Evolutionary conservation across 768 basidiomycete species (phyloP), one percentile per base, ranked within the genome.

Genomic region (Butyriboletus loyo): DNA sequence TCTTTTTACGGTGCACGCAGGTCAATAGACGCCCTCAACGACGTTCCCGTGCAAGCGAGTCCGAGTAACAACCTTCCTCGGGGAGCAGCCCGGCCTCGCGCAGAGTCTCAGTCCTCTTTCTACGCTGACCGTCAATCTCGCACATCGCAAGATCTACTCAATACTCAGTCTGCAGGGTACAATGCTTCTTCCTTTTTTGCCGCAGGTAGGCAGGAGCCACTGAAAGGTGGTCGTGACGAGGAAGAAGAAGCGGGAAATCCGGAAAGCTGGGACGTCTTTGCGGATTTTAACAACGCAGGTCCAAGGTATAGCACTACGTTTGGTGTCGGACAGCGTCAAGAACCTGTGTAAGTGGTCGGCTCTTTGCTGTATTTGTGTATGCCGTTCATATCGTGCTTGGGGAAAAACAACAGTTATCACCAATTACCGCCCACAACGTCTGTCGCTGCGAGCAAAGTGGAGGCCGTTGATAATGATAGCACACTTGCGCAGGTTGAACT

Each of bases 241-340:
- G 83, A 85, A 59, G 80, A 79, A 54, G 74, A 74, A 39, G 68
- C 58, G 8, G 67, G 62, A n/a, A 62, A 63, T 24, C 74, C 72
- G 38, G 75, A 71, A 15, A 75, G 75, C 31, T 92, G 87, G 84
- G 88, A 93, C 66, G 83, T 93, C 40, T 92, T 84, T 65, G 88
- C 91, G 21, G 91, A 93, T 71, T 93, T 93, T 70, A 93, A 93
- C 73, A 93, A 93, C 60, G 68, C 82, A 6, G 91, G 91, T 2
- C 91, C 89, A 21, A 75, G 79, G 50, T 92, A 92, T 61, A 88
- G 86, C 61, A 72, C 76, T 21, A 77, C 85, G 7, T 85, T 86
- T 65, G 80, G 75, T 19, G 38, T 71, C 7, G 67, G 67, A 8
- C 65, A 72, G 45, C 68, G 71, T 28, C 74, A 67, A 21, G 70